Base-by-base conservation (phyloP, 148 eudicot genomes). In the Camellia lanceoleosa region DNA sequence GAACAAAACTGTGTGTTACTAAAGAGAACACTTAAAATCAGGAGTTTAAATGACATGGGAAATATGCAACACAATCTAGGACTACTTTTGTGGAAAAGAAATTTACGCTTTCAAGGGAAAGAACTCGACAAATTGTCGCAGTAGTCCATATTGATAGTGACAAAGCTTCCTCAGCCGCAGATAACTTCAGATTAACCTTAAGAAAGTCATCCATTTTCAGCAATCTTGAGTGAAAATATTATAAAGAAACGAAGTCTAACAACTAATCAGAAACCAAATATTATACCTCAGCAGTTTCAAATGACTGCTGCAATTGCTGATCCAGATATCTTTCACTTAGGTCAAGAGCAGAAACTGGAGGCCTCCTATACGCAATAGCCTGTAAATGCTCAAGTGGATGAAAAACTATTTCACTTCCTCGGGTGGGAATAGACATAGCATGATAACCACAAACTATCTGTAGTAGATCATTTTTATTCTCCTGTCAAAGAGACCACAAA, bases 321-420 rank as follows among this genome's bases (percentile, higher is more conserved):
- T 85, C 84, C 47, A 88, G 80, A 76, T 80, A 81, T 68, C 84
- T 85, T 61, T 84, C 90, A 80, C 51, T 86, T 76, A 86, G 20
- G 73, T 81, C 89, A 78, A 96, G 95, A 81, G 87, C 87, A 82
- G 92, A 87, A 59, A 86, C 83, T 23, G 92, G 85, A 75, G 88
- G 87, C 69, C 99, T 90, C 80, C 73, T 85, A 78, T 90, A 96
- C 69, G 78, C 88, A 80, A 94, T 87, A 70, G 93, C 87, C 77
- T 96, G 94, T 77, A 96, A 83, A 86, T 96, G 99, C 85, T 96
- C 98, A 66, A 92, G 93, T 66, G 99, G 98, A 81, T 90, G 91
- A 81, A 94, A 96, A 81, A 85, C 81, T 69, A 96, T 80, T 82
- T 92, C 87, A 81, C 87, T 80, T 74, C 98, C 99, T 47, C 92